Evolutionary conservation across 1,284 basidiomycete genomes (phyloP).

Genomic region (Fomes fomentarius): DNA sequence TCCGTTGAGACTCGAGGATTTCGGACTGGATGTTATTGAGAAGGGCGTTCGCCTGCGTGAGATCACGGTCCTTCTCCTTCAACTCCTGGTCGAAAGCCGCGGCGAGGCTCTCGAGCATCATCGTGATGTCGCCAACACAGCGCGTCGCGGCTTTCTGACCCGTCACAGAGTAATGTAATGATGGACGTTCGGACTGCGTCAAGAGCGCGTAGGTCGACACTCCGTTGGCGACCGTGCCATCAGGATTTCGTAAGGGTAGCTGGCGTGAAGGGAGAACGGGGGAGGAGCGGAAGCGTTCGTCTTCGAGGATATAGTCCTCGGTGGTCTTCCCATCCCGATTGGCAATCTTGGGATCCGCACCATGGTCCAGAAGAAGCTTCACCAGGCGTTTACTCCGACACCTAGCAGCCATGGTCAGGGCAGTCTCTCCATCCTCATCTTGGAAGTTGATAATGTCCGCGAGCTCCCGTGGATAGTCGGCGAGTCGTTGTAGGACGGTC

Average conservation of each 20-base stretch:
- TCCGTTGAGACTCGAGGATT: conserved; percentile 85
- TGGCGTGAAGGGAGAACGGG: conserved; percentile 75
- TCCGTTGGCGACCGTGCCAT: conserved; percentile 55
- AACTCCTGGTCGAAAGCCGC: conserved; percentile 95
- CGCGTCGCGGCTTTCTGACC: conserved; percentile 89
- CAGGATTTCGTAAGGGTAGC: conserved; percentile 62
- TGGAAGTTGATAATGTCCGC: conserved; percentile 99
- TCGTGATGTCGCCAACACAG: conserved; percentile 83
- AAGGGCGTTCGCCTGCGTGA: conserved; percentile 88
- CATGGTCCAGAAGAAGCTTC: conserved; percentile 94
- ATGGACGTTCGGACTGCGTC: conserved; percentile 52
- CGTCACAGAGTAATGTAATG: conserved; percentile 85
- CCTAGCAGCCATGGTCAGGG: conserved; percentile 94
- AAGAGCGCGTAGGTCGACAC: conserved; percentile 17
- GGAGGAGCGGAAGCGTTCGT: conserved; percentile 95
- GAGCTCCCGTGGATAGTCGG: conserved; percentile 96
- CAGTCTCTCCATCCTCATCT: conserved; percentile 98
- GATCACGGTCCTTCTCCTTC: conserved; percentile 89
- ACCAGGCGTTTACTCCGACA: conserved; percentile 97
- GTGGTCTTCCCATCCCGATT: conserved; percentile 97
- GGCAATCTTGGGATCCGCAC: conserved; percentile 94
- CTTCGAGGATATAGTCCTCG: conserved; percentile 99
- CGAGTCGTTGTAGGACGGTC: conserved; percentile 86
- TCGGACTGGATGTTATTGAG: conserved; percentile 90
- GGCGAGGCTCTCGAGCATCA: conserved; percentile 89